A percentile compares a stretch with the other conserved stretches of the same genome.
Evolutionary conservation across 148 eudicot species (phyloP).

Genomic region (Suaeda aralocaspica): DNA sequence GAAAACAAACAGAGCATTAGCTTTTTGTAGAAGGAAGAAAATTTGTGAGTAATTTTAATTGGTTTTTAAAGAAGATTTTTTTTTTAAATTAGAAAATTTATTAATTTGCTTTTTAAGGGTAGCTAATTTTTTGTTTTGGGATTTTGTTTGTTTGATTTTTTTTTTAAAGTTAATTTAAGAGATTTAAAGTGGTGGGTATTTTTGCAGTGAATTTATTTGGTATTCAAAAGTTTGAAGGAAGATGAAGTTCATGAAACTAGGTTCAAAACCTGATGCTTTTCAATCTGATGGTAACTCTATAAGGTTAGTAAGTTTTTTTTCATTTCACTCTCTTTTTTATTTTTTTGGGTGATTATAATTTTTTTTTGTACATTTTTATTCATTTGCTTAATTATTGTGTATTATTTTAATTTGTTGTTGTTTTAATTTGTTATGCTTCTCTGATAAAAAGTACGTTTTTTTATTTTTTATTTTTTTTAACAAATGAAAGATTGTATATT

Average conservation of each 20-base stretch:
- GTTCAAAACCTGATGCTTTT: slow-evolving; percentile 81
- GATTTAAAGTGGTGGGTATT: too few relatives aligned
- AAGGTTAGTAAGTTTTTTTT: slow-evolving; percentile 36
- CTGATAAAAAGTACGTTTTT: too few relatives aligned
- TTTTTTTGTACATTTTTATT: background rate
- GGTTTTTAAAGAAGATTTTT: background rate
- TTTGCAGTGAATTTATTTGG: background rate
- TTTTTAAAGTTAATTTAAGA: too few relatives aligned
- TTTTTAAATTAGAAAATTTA: background rate
- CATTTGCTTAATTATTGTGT: too few relatives aligned
- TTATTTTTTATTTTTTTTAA: too few relatives aligned
- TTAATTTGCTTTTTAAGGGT: background rate
- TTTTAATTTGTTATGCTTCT: too few relatives aligned
- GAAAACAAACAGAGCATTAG: too few relatives aligned
- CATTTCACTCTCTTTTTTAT: background rate
- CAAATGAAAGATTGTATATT: too few relatives aligned
- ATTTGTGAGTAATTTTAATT: background rate
- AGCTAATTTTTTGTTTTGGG: background rate
- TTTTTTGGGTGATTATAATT: background rate
- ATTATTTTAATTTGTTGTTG: too few relatives aligned
- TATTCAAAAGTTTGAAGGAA: slow-evolving; percentile 1
- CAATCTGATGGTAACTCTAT: slow-evolving; percentile 51
- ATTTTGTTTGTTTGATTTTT: slow-evolving; percentile 15
- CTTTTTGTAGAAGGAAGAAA: too few relatives aligned
- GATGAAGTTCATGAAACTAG: slow-evolving; percentile 90